Evolutionary conservation across 495 filamentous ascomycete species (phyloP), one percentile per base, ranked within the genome.

Genomic region (Lasiosphaeria miniovina): DNA sequence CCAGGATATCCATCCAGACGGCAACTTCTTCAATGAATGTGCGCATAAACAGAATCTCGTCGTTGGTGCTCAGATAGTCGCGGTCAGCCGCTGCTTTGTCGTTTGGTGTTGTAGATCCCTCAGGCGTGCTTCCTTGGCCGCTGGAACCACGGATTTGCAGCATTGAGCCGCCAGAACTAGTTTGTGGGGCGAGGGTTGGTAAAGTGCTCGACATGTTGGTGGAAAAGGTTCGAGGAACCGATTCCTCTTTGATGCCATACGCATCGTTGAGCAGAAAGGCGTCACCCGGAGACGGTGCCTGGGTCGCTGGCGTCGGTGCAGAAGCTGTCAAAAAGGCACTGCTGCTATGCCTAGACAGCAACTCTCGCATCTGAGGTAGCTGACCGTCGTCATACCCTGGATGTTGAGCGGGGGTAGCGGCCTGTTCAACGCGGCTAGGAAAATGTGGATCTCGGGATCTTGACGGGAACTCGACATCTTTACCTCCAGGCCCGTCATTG

Each of bases 1-100:
- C 90, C 77, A 96, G 84, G 51, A 85, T 89, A 71, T 98, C 94
- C 91, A 98, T 94, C 90, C 93, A 96, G 15, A 90, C 72, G 4
- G 90, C 92, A 14, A 98, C 88, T 63, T 96, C 89, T 66, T 96
- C 90, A 33, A 94, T 86, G 68, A 96, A 98, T 0, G 90, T 85
- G 68, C 95, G 91, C 85, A 98, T 89, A 65, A 91, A 90, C 45
- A 86, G 78, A 2, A 91, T 80, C 69, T 96, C 90, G 49, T 96
- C 88, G 3, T 86, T 84, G 12, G 82, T 82, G 58, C 82, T 83
- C 33, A 97, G 76, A 62, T 81, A 89, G 17, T 80, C 73, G 35
- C 79, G 75, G 24, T 77, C 74, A 49, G 68, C 71, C 3, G 59
- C 52, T 0, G 67, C 53, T 57, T 70, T 74, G 58, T 85, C 81